A percentile compares a stretch with the other conserved stretches of the same genome.
Evolutionary conservation across 768 basidiomycete genomes (phyloP).

Genomic region (Cystofilobasidium macerans): DNA sequence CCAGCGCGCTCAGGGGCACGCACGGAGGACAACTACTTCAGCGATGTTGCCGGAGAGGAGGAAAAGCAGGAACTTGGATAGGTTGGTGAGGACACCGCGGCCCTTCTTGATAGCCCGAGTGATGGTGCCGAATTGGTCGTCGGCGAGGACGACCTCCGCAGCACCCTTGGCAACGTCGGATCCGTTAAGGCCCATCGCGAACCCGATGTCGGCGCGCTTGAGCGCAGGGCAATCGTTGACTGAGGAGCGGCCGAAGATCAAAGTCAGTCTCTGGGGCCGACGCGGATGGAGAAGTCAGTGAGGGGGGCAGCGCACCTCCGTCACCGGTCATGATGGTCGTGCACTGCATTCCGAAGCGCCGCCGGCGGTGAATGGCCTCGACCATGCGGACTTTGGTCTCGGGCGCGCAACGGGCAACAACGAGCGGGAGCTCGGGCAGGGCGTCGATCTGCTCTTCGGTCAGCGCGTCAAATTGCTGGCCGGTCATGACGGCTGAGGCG

Average conservation of each 20-base stretch:
- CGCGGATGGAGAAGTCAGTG: too few relatives aligned
- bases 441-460: constrained; percentile 48
- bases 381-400: constrained; percentile 51
- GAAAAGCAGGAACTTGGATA: constrained; percentile 50
- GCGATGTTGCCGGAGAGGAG: constrained; percentile 49
- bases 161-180: constrained; percentile 54
- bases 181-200: constrained; percentile 49
- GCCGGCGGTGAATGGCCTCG: constrained; percentile 50
- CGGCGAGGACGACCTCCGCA: constrained; percentile 53
- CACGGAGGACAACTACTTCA: constrained; percentile 45
- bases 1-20: neutral
- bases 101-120: constrained; percentile 56
- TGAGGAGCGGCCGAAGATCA: too few relatives aligned
- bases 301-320: constrained; percentile 15
- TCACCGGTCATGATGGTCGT: constrained; percentile 52
- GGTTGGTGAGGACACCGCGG: constrained; percentile 51
- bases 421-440: constrained; percentile 45
- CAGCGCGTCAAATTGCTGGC: constrained; percentile 48
- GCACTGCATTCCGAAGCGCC: constrained; percentile 33
- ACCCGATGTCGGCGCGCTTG: constrained; percentile 50
- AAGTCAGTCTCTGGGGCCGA: too few relatives aligned
- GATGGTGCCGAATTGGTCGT: constrained; percentile 58
- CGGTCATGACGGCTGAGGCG: constrained; percentile 38
- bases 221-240: constrained; percentile 54
- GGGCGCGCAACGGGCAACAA: constrained; percentile 49